Percentiles rank a stretch among this genome's conserved stretches.
These are phyloP conservation scores for Phialophora tarda DNA, from an alignment of 2,329 filamentous ascomycete species.

Conservation along the genomic window DNA sequence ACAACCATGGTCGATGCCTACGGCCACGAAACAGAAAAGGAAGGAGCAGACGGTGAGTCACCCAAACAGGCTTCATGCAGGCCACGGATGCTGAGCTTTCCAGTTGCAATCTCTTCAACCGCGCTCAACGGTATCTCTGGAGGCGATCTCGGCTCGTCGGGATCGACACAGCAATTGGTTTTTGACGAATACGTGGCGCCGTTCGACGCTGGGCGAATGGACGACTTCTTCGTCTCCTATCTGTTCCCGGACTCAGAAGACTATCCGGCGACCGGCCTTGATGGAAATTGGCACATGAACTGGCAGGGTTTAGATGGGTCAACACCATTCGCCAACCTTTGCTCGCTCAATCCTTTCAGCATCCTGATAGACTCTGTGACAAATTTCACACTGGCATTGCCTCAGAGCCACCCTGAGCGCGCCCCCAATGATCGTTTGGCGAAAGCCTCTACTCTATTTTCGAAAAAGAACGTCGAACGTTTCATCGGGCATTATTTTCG, in stretches of 20 bases:
- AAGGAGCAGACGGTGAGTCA: conserved; percentile 4
- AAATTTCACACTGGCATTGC: conserved; percentile 17
- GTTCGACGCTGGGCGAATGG: neutral
- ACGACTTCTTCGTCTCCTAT: conserved; percentile 17
- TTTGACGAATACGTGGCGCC: conserved; percentile 13
- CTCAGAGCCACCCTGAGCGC: conserved; percentile 3
- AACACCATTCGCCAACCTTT: neutral
- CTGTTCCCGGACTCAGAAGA: conserved; percentile 18
- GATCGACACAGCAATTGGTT: conserved; percentile 5
- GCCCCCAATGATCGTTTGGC: conserved; percentile 11
- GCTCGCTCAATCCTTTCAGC: conserved; percentile 1
- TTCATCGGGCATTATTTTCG: conserved; percentile 20
- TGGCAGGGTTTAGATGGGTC: neutral
- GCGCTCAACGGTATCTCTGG: neutral
- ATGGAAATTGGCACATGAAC: conserved; percentile 1
- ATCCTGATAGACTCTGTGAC: conserved; percentile 16
- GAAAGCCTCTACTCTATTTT: conserved; percentile 11
- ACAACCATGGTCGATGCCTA: conserved; percentile 15
- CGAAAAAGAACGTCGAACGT: conserved; percentile 12
- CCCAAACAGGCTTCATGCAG: neutral
- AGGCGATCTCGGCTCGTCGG: conserved; percentile 3
- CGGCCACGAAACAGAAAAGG: conserved; percentile 1
- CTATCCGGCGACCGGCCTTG: neutral
- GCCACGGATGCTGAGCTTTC: neutral
- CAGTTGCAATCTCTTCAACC: neutral